A percentile compares a stretch with the other conserved stretches of the same genome.
Conservation (phyloP, 108 stramenopile genomes). For the Pinguiococcus pyrenoidosus region DNA sequence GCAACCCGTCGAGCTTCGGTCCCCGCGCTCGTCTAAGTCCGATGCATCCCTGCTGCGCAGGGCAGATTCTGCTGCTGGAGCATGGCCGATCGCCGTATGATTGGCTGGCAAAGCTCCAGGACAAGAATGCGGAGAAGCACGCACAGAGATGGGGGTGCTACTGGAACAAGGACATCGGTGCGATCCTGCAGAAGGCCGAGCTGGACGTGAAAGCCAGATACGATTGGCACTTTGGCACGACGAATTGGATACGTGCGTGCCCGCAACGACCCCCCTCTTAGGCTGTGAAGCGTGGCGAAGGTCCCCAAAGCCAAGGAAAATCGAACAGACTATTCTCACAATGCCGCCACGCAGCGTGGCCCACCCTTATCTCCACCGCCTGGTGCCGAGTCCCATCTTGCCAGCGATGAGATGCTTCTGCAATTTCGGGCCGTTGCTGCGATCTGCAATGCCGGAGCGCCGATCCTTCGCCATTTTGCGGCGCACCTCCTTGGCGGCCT, state of each 20-base stretch:
- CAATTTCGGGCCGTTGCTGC: constrained; percentile 28
- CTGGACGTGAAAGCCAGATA: constrained; percentile 41
- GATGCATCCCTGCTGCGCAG: too few relatives aligned
- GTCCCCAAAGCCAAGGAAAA: too few relatives aligned
- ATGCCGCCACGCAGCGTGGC: neutral
- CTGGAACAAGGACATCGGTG: constrained; percentile 69
- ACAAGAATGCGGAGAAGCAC: constrained; percentile 54
- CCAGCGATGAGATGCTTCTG: constrained; percentile 43
- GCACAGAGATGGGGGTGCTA: constrained; percentile 71
- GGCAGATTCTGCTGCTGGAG: constrained; percentile 50
- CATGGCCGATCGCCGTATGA: constrained; percentile 7
- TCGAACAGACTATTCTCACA: too few relatives aligned
- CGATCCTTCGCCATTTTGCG: constrained; percentile 2
- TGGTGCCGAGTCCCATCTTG: constrained; percentile 39
- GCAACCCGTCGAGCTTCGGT: too few relatives aligned
- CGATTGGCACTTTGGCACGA: constrained; percentile 77
- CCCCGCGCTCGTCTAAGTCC: too few relatives aligned
- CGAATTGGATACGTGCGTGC: too few relatives aligned
- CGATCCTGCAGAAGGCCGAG: constrained; percentile 45
- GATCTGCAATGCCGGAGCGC: constrained; percentile 38
- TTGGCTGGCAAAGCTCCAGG: constrained; percentile 27
- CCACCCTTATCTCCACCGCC: constrained; percentile 21
- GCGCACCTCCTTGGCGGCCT: constrained; percentile 21
- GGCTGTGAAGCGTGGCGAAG: too few relatives aligned
- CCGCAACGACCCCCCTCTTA: too few relatives aligned